Base-by-base conservation (phyloP, 768 basidiomycete species). In the Russula olivacea region DNA sequence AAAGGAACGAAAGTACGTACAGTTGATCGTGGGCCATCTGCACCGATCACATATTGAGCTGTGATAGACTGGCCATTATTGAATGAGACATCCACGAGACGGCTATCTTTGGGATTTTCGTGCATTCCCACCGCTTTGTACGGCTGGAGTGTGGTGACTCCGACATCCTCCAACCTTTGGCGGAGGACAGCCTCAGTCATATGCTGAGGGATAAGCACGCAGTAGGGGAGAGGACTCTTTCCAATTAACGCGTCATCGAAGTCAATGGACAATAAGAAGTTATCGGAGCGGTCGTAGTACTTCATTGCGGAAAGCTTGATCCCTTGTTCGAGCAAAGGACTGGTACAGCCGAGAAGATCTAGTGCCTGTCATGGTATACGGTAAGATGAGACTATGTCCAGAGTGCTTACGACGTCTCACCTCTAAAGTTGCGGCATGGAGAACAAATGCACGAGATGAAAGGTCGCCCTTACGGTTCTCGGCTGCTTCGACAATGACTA, bases 351-450 rank as follows among this genome's bases (percentile, higher is more conserved):
- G n/a, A 83, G 72, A 21, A 71, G 72, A 38, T 83, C 76, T 10
- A 84, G 69, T 0, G 77, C 77, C 83, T 83, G 40, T 64, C 21
- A 66, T 9, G 78, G 75, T 70, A 74, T 81, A 45, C 9, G 8
- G 43, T n/a, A 15, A 50, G 72, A 68, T 28, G 78, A 72, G 10
- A 61, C 40, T 14, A 25, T 7, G 21, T 61, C 1, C 17, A 48
- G 47, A 7, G 38, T 49, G 34, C 9, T 41, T n/a, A 52, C 11
- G 30, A 59, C 21, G 21, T 47, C 71, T 50, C 64, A 79, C 81
- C 72, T 83, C 83, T 17, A 84, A 72, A 11, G 83, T 83, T 36
- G 80, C 77, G 38, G 83, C 78, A 65, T 84, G 82, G 32, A 83
- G 68, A 1, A 76, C 73, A 4, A 78, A 61, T 0, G 83, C 80